Conservation (phyloP, 2,329 filamentous ascomycete genomes). For the Exophiala viscosa region DNA sequence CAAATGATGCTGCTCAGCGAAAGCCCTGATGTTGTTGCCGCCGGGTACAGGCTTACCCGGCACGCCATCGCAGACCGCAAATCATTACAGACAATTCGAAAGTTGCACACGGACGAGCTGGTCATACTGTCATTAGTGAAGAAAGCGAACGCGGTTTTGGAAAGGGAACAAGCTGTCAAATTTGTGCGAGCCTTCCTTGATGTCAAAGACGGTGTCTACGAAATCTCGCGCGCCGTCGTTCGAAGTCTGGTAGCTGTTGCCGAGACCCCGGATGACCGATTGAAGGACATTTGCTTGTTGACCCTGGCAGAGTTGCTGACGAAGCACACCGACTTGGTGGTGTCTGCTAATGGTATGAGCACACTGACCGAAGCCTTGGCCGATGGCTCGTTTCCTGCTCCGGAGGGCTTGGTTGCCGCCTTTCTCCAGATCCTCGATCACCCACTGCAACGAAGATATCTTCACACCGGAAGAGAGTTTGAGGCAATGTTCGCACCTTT, state of each 20-base stretch:
- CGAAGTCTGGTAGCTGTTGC: conserved; percentile 88
- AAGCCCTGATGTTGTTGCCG: conserved; percentile 90
- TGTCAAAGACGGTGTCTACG: conserved; percentile 84
- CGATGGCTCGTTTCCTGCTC: conserved; percentile 87
- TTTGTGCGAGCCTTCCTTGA: conserved; percentile 94
- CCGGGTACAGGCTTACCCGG: conserved; percentile 87
- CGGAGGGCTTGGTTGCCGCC: conserved; percentile 81
- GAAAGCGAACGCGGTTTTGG: conserved; percentile 93
- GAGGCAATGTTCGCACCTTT: conserved; percentile 89
- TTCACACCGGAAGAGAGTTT: conserved; percentile 85
- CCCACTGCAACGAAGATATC: conserved; percentile 71
- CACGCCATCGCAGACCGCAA: conserved; percentile 90
- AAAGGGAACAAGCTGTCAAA: conserved; percentile 94
- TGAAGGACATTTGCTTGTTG: conserved; percentile 86
- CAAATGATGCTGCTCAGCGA: conserved; percentile 95
- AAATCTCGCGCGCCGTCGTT: conserved; percentile 82
- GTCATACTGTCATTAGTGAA: conserved; percentile 91
- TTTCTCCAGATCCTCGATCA: conserved; percentile 87
- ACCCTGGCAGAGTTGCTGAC: conserved; percentile 90
- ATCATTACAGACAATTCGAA: conserved; percentile 82
- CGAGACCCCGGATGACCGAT: conserved; percentile 76
- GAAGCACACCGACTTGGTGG: conserved; percentile 74
- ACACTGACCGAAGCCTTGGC: conserved; percentile 87
- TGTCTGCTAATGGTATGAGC: conserved; percentile 77
- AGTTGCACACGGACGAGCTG: conserved; percentile 84